Evolutionary conservation across 2,329 filamentous ascomycete species (phyloP).

Genomic region (Phaeosphaeria sp.): DNA sequence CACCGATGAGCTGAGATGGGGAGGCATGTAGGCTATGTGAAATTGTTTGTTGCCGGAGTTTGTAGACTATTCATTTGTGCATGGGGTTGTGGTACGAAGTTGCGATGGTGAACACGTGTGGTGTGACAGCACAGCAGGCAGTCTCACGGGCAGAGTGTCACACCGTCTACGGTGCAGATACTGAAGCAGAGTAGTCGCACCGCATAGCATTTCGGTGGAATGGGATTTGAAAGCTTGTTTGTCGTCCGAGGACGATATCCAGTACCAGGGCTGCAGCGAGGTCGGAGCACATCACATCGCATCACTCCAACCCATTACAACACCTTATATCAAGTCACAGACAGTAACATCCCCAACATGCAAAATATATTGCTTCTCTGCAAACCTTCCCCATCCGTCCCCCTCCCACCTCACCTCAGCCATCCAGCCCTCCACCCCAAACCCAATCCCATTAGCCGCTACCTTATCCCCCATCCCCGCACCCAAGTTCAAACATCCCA

Average conservation of each 20-base stretch:
- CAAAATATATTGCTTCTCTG: no score
- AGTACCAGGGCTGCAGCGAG: not conserved
- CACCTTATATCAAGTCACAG: no score
- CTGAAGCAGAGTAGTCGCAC: not conserved
- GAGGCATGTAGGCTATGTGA: not conserved
- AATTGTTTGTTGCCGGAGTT: not conserved
- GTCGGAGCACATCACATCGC: not conserved
- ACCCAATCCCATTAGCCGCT: no score
- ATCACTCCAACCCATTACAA: not conserved
- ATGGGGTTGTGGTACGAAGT: no score
- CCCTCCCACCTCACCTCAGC: no score
- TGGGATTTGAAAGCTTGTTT: not conserved
- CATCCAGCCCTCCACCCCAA: no score
- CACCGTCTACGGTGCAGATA: no score
- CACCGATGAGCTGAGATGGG: constrained; percentile 16
- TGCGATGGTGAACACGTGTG: not conserved
- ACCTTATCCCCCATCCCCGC: no score
- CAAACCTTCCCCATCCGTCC: no score
- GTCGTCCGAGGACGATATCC: not conserved
- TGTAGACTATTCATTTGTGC: no score
- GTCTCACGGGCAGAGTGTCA: not conserved
- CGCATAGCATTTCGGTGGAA: not conserved
- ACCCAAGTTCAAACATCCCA: not conserved
- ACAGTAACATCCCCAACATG: no score
- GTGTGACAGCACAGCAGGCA: not conserved